phyloP scores from a whole-genome alignment of 2,329 filamentous ascomycete species.

The Aspergillus calidoustus region DNA sequence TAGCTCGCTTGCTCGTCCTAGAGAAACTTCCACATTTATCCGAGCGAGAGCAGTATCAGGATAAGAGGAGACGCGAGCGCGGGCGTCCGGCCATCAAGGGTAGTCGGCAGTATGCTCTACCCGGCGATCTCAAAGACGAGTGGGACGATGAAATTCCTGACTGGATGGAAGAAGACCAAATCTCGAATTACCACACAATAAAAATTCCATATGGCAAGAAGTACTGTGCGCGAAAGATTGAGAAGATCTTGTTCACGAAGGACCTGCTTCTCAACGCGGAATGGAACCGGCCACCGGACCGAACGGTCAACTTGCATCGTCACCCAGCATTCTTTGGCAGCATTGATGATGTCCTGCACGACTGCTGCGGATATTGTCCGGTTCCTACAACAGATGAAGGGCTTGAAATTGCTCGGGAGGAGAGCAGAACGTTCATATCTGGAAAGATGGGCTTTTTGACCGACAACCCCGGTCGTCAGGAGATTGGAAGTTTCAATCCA shows the following conservation, averaged over 20 bases:
- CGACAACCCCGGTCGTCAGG: slow-evolving; percentile 79
- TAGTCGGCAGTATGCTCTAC: slow-evolving; percentile 46
- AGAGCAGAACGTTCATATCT: slow-evolving; percentile 75
- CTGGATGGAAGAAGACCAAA: slow-evolving; percentile 76
- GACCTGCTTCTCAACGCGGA: slow-evolving; percentile 83
- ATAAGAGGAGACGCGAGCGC: slow-evolving; percentile 71
- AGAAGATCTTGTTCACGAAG: slow-evolving; percentile 79
- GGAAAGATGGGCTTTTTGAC: slow-evolving; percentile 75
- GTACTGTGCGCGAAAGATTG: slow-evolving; percentile 61
- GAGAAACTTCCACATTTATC: slow-evolving; percentile 73
- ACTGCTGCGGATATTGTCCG: slow-evolving; percentile 83
- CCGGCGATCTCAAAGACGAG: slow-evolving; percentile 75
- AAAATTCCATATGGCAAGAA: slow-evolving; percentile 44
- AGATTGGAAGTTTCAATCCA: slow-evolving; percentile 75
- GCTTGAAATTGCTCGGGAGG: slow-evolving; percentile 70
- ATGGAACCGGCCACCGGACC: slow-evolving; percentile 78
- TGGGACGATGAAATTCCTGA: slow-evolving; percentile 83
- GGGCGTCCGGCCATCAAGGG: slow-evolving; percentile 64
- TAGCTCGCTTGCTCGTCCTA: slow-evolving; percentile 78
- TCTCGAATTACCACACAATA: slow-evolving; percentile 80
- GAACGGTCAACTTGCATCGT: slow-evolving; percentile 77
- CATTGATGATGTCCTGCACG: slow-evolving; percentile 72
- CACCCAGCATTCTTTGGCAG: slow-evolving; percentile 86
- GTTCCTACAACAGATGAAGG: slow-evolving; percentile 71
- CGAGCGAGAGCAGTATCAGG: slow-evolving; percentile 72